Evolutionary conservation across 352 stramenopile species (phyloP).

Genomic region (Pythium pyrilobum): DNA sequence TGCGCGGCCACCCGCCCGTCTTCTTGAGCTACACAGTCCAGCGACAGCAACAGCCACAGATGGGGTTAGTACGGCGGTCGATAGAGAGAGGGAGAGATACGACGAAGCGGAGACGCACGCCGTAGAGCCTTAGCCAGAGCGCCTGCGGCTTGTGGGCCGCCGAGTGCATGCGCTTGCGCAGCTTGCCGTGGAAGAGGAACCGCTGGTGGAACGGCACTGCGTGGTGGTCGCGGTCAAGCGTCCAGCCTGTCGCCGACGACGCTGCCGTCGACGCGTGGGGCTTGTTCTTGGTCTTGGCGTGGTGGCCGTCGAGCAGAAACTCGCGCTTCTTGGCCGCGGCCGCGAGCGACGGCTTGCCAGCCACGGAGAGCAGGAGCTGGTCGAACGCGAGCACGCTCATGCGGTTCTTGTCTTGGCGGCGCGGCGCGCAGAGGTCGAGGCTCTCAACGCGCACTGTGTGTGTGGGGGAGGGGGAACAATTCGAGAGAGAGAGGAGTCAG

Average conservation of each 20-base stretch:
- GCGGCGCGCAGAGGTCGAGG: too few species aligned
- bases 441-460: too few species aligned
- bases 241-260: too few species aligned
- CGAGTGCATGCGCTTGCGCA: neutral
- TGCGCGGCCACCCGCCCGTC: slow-evolving; percentile 1
- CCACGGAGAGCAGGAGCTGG: slow-evolving; percentile 14
- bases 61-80: too few species aligned
- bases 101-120: slow-evolving; percentile 9
- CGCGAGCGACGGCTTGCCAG: slow-evolving; percentile 7
- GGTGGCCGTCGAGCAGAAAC: neutral
- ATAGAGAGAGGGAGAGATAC: too few species aligned
- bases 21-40: slow-evolving; percentile 15
- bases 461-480: too few species aligned
- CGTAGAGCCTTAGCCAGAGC: slow-evolving; percentile 3
- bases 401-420: too few species aligned
- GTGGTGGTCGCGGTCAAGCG: too few species aligned
- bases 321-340: slow-evolving; percentile 2
- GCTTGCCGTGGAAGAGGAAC: neutral
- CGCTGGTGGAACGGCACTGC: slow-evolving; percentile 1
- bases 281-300: neutral
- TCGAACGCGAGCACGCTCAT: slow-evolving; percentile 19
- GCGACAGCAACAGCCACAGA: too few species aligned
- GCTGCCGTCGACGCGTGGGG: neutral
- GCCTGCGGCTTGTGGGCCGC: neutral
- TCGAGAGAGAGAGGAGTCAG: too few species aligned